These are phyloP conservation scores for Bipolaris oryzae DNA, from an alignment of 2,329 filamentous ascomycete genomes.

Conservation along the genomic window DNA sequence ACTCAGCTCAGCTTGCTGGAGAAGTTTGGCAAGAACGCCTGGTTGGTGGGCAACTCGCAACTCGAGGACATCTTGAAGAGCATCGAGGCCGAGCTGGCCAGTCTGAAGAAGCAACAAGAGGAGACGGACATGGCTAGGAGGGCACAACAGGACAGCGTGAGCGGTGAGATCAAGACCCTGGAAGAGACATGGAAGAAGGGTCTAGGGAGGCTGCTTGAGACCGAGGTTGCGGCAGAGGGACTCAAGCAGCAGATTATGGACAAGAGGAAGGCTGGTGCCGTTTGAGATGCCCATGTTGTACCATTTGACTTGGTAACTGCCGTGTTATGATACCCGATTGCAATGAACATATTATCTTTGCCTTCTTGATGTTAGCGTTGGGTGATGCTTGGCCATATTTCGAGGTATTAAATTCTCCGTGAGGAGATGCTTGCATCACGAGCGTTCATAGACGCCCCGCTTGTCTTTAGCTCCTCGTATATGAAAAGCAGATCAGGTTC, in stretches of 20 bases:
- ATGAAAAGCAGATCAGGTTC: too few species aligned
- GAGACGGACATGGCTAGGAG: slow-evolving; percentile 73
- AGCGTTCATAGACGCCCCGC: too few species aligned
- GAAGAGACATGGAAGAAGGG: slow-evolving; percentile 81
- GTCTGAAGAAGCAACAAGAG: slow-evolving; percentile 72
- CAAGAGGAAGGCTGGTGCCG: slow-evolving; percentile 41
- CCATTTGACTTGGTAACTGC: neutral
- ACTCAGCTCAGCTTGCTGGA: slow-evolving; percentile 77
- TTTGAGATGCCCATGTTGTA: slow-evolving; percentile 18
- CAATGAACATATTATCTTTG: neutral
- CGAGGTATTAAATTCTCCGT: too few species aligned
- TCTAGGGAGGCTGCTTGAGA: slow-evolving; percentile 80
- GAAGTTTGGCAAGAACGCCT: slow-evolving; percentile 83
- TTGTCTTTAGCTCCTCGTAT: too few species aligned
- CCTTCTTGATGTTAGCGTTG: too few species aligned
- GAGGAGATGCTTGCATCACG: too few species aligned
- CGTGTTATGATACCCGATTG: slow-evolving; percentile 14
- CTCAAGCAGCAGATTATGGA: slow-evolving; percentile 55
- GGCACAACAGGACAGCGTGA: slow-evolving; percentile 70
- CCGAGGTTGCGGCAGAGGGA: slow-evolving; percentile 80
- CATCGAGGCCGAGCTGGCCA: slow-evolving; percentile 77
- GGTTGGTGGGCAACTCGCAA: slow-evolving; percentile 84
- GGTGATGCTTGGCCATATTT: too few species aligned
- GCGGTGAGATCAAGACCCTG: slow-evolving; percentile 73
- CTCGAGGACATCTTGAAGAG: slow-evolving; percentile 72